Evolutionary conservation across 2,329 filamentous ascomycete genomes (phyloP).

Genomic region (Periconia sp.): DNA sequence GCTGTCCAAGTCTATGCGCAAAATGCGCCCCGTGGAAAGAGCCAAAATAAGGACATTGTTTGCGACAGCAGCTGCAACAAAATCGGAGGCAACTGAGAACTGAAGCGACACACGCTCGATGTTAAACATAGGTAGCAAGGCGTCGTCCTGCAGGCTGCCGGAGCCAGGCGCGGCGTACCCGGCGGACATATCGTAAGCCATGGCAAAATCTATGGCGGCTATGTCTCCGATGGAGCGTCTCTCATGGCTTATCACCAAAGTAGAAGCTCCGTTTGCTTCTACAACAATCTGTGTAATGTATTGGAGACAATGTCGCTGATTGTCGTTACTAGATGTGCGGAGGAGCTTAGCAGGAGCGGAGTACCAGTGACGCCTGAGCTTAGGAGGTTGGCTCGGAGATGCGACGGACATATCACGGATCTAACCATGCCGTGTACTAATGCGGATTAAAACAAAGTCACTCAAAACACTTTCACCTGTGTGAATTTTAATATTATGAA

Average conservation of each 20-base stretch:
- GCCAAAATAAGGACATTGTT: slow-evolving; percentile 96
- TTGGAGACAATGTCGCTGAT: neutral
- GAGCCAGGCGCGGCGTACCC: slow-evolving; percentile 72
- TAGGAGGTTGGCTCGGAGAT: slow-evolving; percentile 3
- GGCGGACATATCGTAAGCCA: slow-evolving; percentile 71
- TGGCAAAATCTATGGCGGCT: slow-evolving; percentile 34
- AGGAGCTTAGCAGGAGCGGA: neutral
- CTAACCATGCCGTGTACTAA: neutral
- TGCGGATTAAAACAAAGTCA: no score
- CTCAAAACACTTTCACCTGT: no score
- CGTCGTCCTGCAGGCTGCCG: slow-evolving; percentile 62
- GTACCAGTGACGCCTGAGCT: slow-evolving; percentile 4
- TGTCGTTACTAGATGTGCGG: neutral
- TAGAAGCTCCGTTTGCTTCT: slow-evolving; percentile 3
- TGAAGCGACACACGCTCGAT: slow-evolving; percentile 90
- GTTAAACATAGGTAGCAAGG: slow-evolving; percentile 84
- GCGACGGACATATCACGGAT: slow-evolving; percentile 1
- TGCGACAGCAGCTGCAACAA: slow-evolving; percentile 93
- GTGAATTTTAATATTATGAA: no score
- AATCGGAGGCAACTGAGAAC: slow-evolving; percentile 92
- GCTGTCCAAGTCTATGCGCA: slow-evolving; percentile 91
- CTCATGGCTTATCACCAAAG: neutral
- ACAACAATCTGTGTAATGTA: neutral
- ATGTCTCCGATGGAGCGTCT: neutral
- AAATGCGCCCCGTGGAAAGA: slow-evolving; percentile 85